phyloP scores from a whole-genome alignment of 768 basidiomycete genomes.

The Psilocybe azurescens region DNA sequence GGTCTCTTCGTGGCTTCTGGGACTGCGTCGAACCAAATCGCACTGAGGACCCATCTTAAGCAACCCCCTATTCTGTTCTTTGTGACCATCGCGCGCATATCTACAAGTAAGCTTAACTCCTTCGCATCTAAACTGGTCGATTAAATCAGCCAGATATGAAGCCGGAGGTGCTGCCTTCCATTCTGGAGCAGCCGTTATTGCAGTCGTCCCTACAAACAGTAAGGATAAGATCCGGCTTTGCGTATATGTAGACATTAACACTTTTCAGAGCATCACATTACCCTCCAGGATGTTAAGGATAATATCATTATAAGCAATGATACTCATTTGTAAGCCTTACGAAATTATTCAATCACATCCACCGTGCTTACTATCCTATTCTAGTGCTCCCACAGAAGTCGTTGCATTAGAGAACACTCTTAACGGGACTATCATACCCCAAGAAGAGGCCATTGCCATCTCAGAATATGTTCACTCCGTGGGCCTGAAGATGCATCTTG shows the following conservation, averaged over 20 bases:
- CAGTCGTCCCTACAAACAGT: constrained; percentile 69
- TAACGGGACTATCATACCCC: constrained; percentile 90
- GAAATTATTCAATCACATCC: constrained; percentile 15
- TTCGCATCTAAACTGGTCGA: not conserved
- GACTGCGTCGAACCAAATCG: constrained; percentile 91
- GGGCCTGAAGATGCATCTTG: constrained; percentile 84
- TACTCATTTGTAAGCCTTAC: constrained; percentile 60
- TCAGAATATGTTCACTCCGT: constrained; percentile 72
- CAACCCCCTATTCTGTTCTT: constrained; percentile 94
- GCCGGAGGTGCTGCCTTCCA: constrained; percentile 91
- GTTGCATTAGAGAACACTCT: constrained; percentile 94
- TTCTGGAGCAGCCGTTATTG: constrained; percentile 72
- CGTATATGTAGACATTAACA: not conserved
- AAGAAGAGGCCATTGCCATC: constrained; percentile 85
- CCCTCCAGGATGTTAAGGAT: constrained; percentile 74
- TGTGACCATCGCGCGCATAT: constrained; percentile 89
- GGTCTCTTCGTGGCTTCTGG: constrained; percentile 88
- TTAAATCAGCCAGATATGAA: constrained; percentile 62
- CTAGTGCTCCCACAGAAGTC: constrained; percentile 80
- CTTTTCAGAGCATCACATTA: constrained; percentile 74
- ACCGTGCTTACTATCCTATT: not conserved
- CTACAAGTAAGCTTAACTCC: constrained; percentile 50
- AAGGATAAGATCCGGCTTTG: constrained; percentile 16
- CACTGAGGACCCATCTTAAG: constrained; percentile 82
- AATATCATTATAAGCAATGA: constrained; percentile 67